Evolutionary conservation across 2,329 filamentous ascomycete genomes (phyloP), one percentile per base, ranked within the genome.

Genomic region (Ascocoryne sarcoides): DNA sequence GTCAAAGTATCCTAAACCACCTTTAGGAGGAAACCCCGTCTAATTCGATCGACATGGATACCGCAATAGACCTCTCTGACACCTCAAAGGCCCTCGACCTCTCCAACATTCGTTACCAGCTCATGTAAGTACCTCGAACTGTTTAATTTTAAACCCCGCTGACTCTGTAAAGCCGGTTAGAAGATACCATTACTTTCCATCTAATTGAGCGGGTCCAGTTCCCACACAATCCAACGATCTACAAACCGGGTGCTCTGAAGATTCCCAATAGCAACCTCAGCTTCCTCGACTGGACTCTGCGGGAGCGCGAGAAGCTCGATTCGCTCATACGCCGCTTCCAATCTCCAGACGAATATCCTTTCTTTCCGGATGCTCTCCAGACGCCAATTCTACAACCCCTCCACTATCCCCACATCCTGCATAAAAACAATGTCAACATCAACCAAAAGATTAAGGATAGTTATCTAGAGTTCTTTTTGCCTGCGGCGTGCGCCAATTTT

Each of bases 161-260:
- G n/a, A 32, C 10, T n/a, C 10, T 31, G 20, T 28, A 36, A 57
- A 98, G 92, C 58, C 92, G 92, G 15, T 75, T 96, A 14, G 92
- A 98, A 68, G 92, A 98, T 60, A 96, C 90, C 46, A 96, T 98
- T 59, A 94, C 86, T 51, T 95, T 94, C 65, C 84, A 95, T 65
- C 72, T 98, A 29, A 96, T 96, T 58, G 92, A 98, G 67, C 82
- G 92, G 30, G 90, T 90, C n/a, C 92, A 98, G 63, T 98, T 96
- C 63, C 87, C 90, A 3, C 74, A 93, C 50, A 96, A 95, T 67
- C 70, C 75, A 59, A 86, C 80, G 56, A 89, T 96, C 64, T 98
- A 98, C 67, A 63, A 68, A 10, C 75, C 87, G 5, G 84, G 83
- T 45, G 85, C 84, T n/a, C 73, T 96, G 33, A 68, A 75, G 21